Conservation (phyloP, 208 protist genomes). For the Acanthamoeba rhysodes region DNA sequence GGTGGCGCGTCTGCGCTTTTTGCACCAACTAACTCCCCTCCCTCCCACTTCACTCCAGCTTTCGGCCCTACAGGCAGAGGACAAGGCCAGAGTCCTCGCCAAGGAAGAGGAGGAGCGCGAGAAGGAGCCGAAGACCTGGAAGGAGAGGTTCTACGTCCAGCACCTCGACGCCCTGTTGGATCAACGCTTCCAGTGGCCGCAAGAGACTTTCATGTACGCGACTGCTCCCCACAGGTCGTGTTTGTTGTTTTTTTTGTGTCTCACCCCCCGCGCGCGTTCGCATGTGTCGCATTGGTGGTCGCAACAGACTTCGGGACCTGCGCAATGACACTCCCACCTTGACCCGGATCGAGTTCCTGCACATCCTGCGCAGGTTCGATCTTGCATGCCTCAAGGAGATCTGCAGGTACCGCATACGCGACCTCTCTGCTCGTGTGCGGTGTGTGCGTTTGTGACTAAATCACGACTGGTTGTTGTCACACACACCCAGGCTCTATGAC, state of each 20-base stretch:
- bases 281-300: neutral
- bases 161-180: constrained; percentile 1
- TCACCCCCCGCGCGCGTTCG: neutral
- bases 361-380: neutral
- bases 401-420: neutral
- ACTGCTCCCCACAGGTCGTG: neutral
- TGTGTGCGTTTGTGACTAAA: neutral
- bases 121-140: constrained; percentile 16
- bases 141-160: constrained; percentile 26
- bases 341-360: neutral
- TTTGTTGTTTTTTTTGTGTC: neutral
- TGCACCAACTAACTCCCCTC: neutral
- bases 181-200: neutral
- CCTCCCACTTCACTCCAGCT: neutral
- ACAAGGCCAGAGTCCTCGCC: neutral
- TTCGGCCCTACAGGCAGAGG: neutral
- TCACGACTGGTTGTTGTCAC: neutral
- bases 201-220: neutral
- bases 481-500: neutral
- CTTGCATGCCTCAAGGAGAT: constrained; percentile 11
- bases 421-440: neutral
- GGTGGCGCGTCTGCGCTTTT: too few species aligned
- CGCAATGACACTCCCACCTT: neutral
- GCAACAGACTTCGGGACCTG: neutral
- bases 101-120: neutral